These are phyloP conservation scores for Boletus rubescentipes DNA, from an alignment of 768 basidiomycete genomes.

Conservation along the genomic window DNA sequence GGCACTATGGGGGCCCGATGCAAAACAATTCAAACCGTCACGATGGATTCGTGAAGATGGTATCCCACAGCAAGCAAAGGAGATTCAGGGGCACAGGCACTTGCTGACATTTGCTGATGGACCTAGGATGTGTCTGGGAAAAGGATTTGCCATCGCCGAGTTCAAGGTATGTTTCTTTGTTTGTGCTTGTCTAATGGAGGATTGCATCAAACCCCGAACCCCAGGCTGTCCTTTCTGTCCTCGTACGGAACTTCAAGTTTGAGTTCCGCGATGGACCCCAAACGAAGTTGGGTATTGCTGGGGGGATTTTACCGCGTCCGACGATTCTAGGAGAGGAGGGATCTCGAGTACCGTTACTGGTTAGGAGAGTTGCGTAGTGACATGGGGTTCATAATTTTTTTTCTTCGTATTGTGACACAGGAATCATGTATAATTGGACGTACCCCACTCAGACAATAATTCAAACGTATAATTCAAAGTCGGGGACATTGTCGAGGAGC, in stretches of 20 bases:
- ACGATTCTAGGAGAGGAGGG: slow-evolving; percentile 27
- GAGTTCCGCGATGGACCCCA: slow-evolving; percentile 36
- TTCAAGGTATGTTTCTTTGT: too few species aligned
- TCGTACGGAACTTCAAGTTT: slow-evolving; percentile 39
- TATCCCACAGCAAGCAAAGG: slow-evolving; percentile 33
- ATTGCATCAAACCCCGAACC: background rate
- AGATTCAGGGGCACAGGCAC: slow-evolving; percentile 28
- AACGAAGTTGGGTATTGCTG: slow-evolving; percentile 30
- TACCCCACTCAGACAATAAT: background rate
- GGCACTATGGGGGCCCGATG: slow-evolving; percentile 59
- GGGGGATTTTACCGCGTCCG: slow-evolving; percentile 35
- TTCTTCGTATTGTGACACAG: too few species aligned
- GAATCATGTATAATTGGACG: background rate
- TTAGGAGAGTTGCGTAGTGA: slow-evolving; percentile 1
- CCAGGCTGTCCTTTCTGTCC: slow-evolving; percentile 16
- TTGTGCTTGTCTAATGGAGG: too few species aligned
- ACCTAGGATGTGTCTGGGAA: slow-evolving; percentile 29
- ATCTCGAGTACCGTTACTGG: slow-evolving; percentile 10
- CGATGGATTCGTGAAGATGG: slow-evolving; percentile 51
- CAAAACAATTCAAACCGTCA: slow-evolving; percentile 58
- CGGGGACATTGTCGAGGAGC: too few species aligned
- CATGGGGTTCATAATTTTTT: too few species aligned
- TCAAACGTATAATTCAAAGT: too few species aligned
- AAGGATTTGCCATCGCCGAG: slow-evolving; percentile 26
- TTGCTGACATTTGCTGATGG: slow-evolving; percentile 31